Evolutionary conservation across 495 filamentous ascomycete genomes (phyloP), one percentile per base, ranked within the genome.

Genomic region (Trichoderma gamsii): DNA sequence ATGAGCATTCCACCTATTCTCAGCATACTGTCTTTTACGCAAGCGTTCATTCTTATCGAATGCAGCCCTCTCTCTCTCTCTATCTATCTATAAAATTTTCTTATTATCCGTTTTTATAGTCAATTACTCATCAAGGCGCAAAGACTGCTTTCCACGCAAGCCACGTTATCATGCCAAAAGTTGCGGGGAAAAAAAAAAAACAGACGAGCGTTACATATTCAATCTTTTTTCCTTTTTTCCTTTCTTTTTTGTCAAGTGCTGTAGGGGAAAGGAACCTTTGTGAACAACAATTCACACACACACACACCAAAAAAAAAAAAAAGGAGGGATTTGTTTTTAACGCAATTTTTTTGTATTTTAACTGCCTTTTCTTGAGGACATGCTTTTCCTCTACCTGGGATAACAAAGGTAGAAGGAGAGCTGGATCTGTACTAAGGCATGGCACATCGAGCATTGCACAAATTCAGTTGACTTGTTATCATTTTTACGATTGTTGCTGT

Each of bases 381-480:
- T 9, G 8, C 56, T 61, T 32, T 25, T 1, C 56, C 3, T 18
- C 27, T 32, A 0, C n/a, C 18, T 5, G 21, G 25, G 4, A 52
- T n/a, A 52, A n/a, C 3, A 4, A 49, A 4, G 13, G 15, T 1
- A 23, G 4, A 25, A 13, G 12, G 8, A 12, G 56, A n/a, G 25
- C 9, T 16, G 27, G 29, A 25, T 61, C 25, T 61, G 23, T 29
- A 29, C 29, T 29, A 29, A 32, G 56, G 56, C 32, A 61, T 18
- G 56, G 27, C 56, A 61, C 32, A 32, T 29, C 56, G 56, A 25
- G 16, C 25, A 61, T 61, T 52, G 35, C 35, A 18, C 56, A 32
- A 27, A 61, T 61, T 32, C 56, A 61, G 25, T 61, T 61, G 56
- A 25, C 56, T 23, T 61, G 27, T 61, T 25, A 61, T 25, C 27